A percentile compares a stretch with the other conserved stretches of the same genome.
Conservation (phyloP, 345 rosid genomes). For the Euphorbia peplus region DNA sequence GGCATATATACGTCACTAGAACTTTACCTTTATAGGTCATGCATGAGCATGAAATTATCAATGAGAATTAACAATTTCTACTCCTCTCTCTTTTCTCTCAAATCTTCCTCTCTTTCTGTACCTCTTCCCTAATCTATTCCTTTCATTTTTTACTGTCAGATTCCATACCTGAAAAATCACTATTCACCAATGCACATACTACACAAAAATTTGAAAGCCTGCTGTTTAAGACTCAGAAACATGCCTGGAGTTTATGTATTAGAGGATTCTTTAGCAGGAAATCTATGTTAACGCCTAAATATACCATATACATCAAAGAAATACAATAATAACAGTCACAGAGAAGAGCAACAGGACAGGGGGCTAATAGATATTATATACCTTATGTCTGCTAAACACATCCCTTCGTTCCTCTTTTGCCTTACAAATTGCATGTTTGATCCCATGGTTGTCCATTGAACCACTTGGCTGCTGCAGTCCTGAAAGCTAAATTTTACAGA, state of each 20-base stretch:
- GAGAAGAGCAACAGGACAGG: background rate
- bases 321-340: background rate
- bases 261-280: background rate
- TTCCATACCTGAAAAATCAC: too few relatives aligned
- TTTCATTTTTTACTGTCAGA: too few relatives aligned
- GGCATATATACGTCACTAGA: too few relatives aligned
- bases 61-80: too few relatives aligned
- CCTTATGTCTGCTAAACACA: slow-evolving; percentile 55
- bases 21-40: too few relatives aligned
- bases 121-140: too few relatives aligned
- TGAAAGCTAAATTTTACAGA: slow-evolving; percentile 61
- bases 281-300: background rate
- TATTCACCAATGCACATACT: too few relatives aligned
- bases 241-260: background rate
- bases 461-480: slow-evolving; percentile 80
- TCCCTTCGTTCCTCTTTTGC: slow-evolving; percentile 78
- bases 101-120: too few relatives aligned
- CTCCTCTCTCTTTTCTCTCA: too few relatives aligned
- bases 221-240: background rate
- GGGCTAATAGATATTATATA: slow-evolving; percentile 4
- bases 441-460: slow-evolving; percentile 84
- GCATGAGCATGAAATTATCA: too few relatives aligned
- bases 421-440: slow-evolving; percentile 77
- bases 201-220: background rate
- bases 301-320: background rate